Evolutionary conservation across 2,329 filamentous ascomycete genomes (phyloP).

Genomic region (Cyphellophora attinorum): DNA sequence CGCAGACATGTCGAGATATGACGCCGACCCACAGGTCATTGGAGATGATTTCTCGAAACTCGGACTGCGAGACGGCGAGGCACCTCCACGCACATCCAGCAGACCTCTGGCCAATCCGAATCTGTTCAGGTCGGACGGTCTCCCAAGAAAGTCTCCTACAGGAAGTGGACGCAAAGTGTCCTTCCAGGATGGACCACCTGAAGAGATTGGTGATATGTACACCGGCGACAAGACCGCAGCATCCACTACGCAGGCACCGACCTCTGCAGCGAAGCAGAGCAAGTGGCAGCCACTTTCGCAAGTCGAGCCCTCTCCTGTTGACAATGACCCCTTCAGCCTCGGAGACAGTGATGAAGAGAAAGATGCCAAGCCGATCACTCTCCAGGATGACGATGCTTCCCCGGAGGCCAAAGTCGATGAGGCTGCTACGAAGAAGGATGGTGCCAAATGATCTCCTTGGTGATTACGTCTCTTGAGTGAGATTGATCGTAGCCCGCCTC

Average conservation of each 20-base stretch:
- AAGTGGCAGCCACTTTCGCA: conserved; percentile 95
- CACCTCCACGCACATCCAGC: conserved; percentile 45
- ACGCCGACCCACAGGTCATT: conserved; percentile 84
- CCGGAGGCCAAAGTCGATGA: conserved; percentile 59
- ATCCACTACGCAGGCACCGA: conserved; percentile 39
- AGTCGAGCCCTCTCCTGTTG: conserved; percentile 76
- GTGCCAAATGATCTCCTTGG: no score
- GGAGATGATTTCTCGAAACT: conserved; percentile 74
- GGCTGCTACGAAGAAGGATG: conserved; percentile 33
- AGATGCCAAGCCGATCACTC: conserved; percentile 59
- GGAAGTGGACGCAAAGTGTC: conserved; percentile 41
- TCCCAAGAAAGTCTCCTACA: conserved; percentile 34
- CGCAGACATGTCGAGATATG: conserved; percentile 83
- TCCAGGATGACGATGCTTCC: conserved; percentile 33
- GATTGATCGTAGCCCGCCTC: no score
- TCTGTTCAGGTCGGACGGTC: conserved; percentile 54
- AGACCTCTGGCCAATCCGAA: conserved; percentile 66
- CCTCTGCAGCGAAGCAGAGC: conserved; percentile 57
- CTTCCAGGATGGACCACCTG: conserved; percentile 55
- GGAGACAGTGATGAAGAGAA: conserved; percentile 93
- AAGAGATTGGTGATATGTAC: conserved; percentile 71
- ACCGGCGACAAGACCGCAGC: conserved; percentile 50
- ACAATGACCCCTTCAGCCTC: conserved; percentile 93
- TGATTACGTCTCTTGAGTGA: no score
- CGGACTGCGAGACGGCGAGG: conserved; percentile 53